Percentiles rank a stretch among this genome's conserved stretches.
phyloP scores from a whole-genome alignment of 768 basidiomycete species.

The Xerocomellus dryophilus region DNA sequence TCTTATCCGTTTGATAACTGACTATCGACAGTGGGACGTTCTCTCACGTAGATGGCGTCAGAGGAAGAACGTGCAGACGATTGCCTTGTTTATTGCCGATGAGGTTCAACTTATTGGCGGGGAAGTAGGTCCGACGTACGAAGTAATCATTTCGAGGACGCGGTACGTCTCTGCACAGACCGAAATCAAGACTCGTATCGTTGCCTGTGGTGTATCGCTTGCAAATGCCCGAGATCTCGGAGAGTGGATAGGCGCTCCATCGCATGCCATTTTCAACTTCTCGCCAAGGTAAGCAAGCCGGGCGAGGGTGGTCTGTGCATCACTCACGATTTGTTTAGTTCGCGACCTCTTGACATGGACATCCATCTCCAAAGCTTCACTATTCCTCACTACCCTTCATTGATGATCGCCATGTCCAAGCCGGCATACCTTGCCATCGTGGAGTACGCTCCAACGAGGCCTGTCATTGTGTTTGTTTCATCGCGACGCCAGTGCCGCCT shows the following conservation, averaged over 20 bases:
- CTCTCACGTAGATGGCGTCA: slow-evolving; percentile 94
- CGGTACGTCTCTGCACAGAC: slow-evolving; percentile 95
- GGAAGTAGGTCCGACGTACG: slow-evolving; percentile 93
- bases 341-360: slow-evolving; percentile 95
- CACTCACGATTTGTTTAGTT: slow-evolving; percentile 43
- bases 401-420: slow-evolving; percentile 99
- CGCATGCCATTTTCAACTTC: slow-evolving; percentile 97
- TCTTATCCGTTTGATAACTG: background rate
- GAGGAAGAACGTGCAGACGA: slow-evolving; percentile 91
- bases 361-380: slow-evolving; percentile 95
- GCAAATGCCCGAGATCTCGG: slow-evolving; percentile 95
- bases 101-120: slow-evolving; percentile 95
- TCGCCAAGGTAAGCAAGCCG: slow-evolving; percentile 65
- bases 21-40: slow-evolving; percentile 77
- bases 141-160: slow-evolving; percentile 94
- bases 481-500: slow-evolving; percentile 91
- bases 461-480: slow-evolving; percentile 90
- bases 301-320: background rate
- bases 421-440: slow-evolving; percentile 91
- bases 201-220: slow-evolving; percentile 91
- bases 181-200: slow-evolving; percentile 87
- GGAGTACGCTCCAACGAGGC: slow-evolving; percentile 82
- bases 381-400: slow-evolving; percentile 95
- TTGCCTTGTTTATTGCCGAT: slow-evolving; percentile 91
- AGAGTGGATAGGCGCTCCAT: slow-evolving; percentile 95